Evolutionary conservation across 2,329 filamentous ascomycete species (phyloP), one percentile per base, ranked within the genome.

Genomic region (Volutella citrinella): DNA sequence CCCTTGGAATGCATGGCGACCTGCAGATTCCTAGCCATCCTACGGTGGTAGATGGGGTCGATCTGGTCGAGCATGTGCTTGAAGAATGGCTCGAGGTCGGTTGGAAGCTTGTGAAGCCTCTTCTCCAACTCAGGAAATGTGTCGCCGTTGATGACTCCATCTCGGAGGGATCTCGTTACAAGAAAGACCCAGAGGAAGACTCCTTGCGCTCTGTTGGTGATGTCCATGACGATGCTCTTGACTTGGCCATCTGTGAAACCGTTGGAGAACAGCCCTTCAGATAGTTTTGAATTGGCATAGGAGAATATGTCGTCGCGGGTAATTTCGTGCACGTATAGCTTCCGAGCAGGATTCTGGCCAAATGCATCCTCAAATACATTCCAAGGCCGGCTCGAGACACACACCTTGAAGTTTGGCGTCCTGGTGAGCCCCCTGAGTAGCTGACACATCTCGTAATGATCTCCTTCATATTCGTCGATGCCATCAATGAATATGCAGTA

Each of bases 131-230:
- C 43, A 4, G 22, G 7, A 4, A 36, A n/a, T 1, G 10, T 42
- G 10, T 42, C 37, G 3, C 27, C 24, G 7, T 40, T 35, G 0
- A 19, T 24, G 1, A 43, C 25, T 1, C 38, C 42, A 2, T 36
- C 22, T 4, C 35, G 19, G 1, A 51, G 28, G 4, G 28, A 31
- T 5, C 22, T 28, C 3, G 38, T 40, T 5, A 39, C 44, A 1
- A 51, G 16, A 12, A 49, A 41, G 8, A 45, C 46, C 48, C 44
- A 51, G 0, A 52, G 39, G 17, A 52, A 52, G 3, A 49, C 38
- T 1, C 48, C 48, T 9, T 40, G 19, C 2, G 48, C 33, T 13
- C 28, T 35, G 4, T 24, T n/a, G 3, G 29, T 17, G 10, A 52
- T 37, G 5, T 21, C 15, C 1, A 29, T 11, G 4, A 45, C 18